Evolutionary conservation across 2,329 filamentous ascomycete species (phyloP).

Genomic region (Macroventuria anomochaeta): DNA sequence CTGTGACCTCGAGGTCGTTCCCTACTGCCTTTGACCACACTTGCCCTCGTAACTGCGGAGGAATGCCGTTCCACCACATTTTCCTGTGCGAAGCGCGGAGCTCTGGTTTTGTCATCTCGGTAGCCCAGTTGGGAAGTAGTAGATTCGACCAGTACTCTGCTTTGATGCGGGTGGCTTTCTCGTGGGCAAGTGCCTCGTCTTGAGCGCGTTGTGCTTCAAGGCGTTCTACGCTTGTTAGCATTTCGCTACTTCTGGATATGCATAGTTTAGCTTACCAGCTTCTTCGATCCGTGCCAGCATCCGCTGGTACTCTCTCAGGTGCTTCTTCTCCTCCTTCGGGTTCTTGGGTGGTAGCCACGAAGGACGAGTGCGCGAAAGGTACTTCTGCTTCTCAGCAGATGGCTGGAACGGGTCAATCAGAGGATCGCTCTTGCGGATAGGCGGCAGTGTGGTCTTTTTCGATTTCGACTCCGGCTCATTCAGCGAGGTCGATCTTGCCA

Average conservation of each 20-base stretch:
- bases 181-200: slow-evolving; percentile 58
- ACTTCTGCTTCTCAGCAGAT: slow-evolving; percentile 85
- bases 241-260: not conserved
- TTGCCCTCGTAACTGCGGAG: slow-evolving; percentile 70
- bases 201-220: slow-evolving; percentile 50
- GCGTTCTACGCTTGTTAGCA: slow-evolving; percentile 37
- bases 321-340: slow-evolving; percentile 86
- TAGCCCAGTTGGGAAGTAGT: slow-evolving; percentile 77
- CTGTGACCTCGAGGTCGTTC: slow-evolving; percentile 72
- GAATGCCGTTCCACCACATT: slow-evolving; percentile 82
- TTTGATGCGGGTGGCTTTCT: slow-evolving; percentile 58
- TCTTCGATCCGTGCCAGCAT: slow-evolving; percentile 74
- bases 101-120: slow-evolving; percentile 61
- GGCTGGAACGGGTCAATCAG: slow-evolving; percentile 86
- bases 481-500: slow-evolving; percentile 40
- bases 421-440: slow-evolving; percentile 74
- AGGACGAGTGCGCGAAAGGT: slow-evolving; percentile 76
- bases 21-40: slow-evolving; percentile 77
- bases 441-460: slow-evolving; percentile 62
- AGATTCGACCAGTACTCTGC: slow-evolving; percentile 75
- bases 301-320: slow-evolving; percentile 82
- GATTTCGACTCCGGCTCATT: slow-evolving; percentile 53
- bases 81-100: slow-evolving; percentile 59
- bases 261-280: slow-evolving; percentile 52
- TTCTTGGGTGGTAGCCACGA: slow-evolving; percentile 88